Evolutionary conservation across 2,329 filamentous ascomycete genomes (phyloP).

Genomic region (Diatrype stigma): DNA sequence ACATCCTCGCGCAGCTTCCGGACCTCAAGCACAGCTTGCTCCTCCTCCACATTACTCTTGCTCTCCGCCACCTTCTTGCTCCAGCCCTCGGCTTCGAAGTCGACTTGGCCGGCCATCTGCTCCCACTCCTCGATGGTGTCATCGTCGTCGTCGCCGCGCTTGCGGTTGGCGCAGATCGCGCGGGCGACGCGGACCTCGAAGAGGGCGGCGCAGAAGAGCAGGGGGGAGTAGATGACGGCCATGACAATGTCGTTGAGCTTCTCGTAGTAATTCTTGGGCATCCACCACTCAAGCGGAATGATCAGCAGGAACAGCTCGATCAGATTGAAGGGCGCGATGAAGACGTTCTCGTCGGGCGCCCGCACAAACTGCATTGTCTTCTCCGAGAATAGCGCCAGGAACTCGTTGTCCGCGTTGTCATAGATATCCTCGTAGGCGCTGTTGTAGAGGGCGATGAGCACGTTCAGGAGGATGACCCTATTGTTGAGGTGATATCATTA

Average conservation of each 20-base stretch:
- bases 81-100: conserved; percentile 85
- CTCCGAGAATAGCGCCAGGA: conserved; percentile 85
- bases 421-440: conserved; percentile 94
- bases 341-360: conserved; percentile 96
- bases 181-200: conserved; percentile 64
- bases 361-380: conserved; percentile 97
- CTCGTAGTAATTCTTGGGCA: conserved; percentile 69
- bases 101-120: conserved; percentile 65
- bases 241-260: conserved; percentile 85
- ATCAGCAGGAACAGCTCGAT: conserved; percentile 79
- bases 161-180: conserved; percentile 68
- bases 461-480: conserved; percentile 74
- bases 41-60: conserved; percentile 77
- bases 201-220: conserved; percentile 73
- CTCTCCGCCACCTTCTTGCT: conserved; percentile 70
- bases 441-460: conserved; percentile 96
- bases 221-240: conserved; percentile 77
- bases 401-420: conserved; percentile 90
- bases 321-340: conserved; percentile 92
- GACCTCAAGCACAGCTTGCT: conserved; percentile 69
- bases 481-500: conserved; percentile 14
- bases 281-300: conserved; percentile 92
- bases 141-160: conserved; percentile 81
- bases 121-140: conserved; percentile 92
- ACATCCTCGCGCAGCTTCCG: conserved; percentile 55